phyloP scores from a whole-genome alignment of 176 grass and related monocot genomes.

The Poa pratensis region DNA sequence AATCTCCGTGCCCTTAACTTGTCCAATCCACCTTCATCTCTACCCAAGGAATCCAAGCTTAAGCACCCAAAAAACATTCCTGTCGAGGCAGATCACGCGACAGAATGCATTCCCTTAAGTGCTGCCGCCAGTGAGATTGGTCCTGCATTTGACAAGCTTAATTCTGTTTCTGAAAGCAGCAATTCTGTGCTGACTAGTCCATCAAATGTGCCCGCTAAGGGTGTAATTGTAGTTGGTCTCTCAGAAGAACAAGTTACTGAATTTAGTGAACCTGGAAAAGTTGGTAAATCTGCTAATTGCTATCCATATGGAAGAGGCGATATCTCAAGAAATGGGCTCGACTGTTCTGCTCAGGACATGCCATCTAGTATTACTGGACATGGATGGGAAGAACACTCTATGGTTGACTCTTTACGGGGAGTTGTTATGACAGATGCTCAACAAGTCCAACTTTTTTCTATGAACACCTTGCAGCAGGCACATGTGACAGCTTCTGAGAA shows the following conservation, averaged over 20 bases:
- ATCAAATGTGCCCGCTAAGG: slow-evolving; percentile 34
- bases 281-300: slow-evolving; percentile 32
- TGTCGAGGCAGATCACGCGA: slow-evolving; percentile 4
- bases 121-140: slow-evolving; percentile 30
- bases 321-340: slow-evolving; percentile 12
- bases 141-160: slow-evolving; percentile 30
- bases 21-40: slow-evolving; percentile 27
- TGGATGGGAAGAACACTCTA: slow-evolving; percentile 42
- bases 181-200: slow-evolving; percentile 22
- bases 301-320: slow-evolving; percentile 36
- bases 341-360: slow-evolving; percentile 20
- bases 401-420: slow-evolving; percentile 28
- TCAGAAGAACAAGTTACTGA: slow-evolving; percentile 43
- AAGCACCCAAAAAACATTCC: slow-evolving; percentile 17
- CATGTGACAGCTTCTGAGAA: slow-evolving; percentile 30
- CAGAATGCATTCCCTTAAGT: slow-evolving; percentile 20
- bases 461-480: background rate
- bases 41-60: slow-evolving; percentile 45
- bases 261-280: slow-evolving; percentile 16
- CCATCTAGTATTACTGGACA: slow-evolving; percentile 26
- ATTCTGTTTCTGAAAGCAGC: slow-evolving; percentile 24
- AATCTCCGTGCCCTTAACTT: slow-evolving; percentile 36
- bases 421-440: slow-evolving; percentile 23
- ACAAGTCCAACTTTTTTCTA: slow-evolving; percentile 14
- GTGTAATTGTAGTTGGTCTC: slow-evolving; percentile 4